Evolutionary conservation across 2,329 filamentous ascomycete genomes (phyloP), one percentile per base, ranked within the genome.

Genomic region (Aspergillus chevalieri): DNA sequence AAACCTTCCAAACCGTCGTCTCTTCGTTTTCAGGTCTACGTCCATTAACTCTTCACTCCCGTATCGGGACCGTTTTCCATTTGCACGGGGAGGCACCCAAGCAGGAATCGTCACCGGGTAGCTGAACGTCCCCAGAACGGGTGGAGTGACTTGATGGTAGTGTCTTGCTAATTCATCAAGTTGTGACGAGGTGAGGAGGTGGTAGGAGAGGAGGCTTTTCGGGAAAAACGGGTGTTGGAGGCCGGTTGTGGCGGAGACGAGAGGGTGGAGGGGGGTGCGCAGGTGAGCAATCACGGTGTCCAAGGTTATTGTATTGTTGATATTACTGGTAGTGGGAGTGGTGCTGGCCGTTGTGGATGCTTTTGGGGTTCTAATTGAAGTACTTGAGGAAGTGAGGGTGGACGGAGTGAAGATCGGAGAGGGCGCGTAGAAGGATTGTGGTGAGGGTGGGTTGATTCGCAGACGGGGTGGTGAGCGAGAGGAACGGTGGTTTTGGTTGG

Each of bases 81-180:
- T 38, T 1, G 21, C 6, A 42, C 63, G 61, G 1, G 48, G 38
- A 0, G 38, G 36, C 3, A 70, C 44, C 67, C 69, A 68, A 6
- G 64, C 52, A 5, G 53, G 53, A 1, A 69, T 59, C 0, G 34
- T 51, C 7, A 61, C 48, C 5, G 73, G 72, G 44, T 74, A 75
- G 4, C 47, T 49, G 21, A 48, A 58, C 0, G 68, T 69, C 19
- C 63, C 61, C 0, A 52, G 54, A 0, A 60, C 44, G 0, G 71
- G 61, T 0, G 70, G 71, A 41, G 61, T 64, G 5, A 68, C 61
- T 47, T 75, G 73, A 49, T 75, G 70, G 51, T 69, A 75, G 54
- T 69, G 65, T 0, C 59, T 49, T 9, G 72, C 71, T 1, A 75
- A 64, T n/a, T 59, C 52, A 48, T 75, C 71, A 3, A 74, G 63